Base-by-base conservation (phyloP, 352 stramenopile species). In the Phytophthora sp. region DNA sequence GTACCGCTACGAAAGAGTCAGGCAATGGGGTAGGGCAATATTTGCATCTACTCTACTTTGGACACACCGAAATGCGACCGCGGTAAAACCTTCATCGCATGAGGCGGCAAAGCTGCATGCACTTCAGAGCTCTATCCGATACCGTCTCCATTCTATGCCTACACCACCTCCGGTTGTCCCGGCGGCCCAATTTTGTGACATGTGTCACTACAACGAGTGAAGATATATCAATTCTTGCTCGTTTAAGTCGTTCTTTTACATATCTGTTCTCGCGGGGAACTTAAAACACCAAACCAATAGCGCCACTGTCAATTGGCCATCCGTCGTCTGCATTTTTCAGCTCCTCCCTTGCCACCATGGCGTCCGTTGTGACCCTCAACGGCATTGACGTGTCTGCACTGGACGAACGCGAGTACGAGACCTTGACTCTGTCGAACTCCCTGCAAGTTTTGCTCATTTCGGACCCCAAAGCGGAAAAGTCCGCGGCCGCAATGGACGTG, bases 401-500 rank as follows among this genome's bases (percentile, higher is more conserved):
- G 23, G 85, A 94, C 59, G 74, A 88, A 31, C 82, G 85, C 46
- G 38, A 58, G 39, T 94, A 94, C 69, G 69, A 84, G 62, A 74
- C 59, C 11, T 30, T 91, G 13, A 63, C 66, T 26, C 75, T 94
- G 7, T 36, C 30, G 16, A 94, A 94, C 57, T 38, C 64, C 1
- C 73, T 94, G 29, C 81, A 87, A 24, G 85, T 91, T 44, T 57
- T 92, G 46, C 51, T 99, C n/a, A 89, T 98, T 52, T 96, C 81
- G 21, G 97, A 99, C 78, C 80, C 91, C 7, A 77, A 79, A 24
- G 95, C 93, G 2, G 97, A 98, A 49, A 96, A 98, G 65, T 84
- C 91, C 7, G 93, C 96, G 7, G 95, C 93, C 11, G 91, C 93
- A 11, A 97, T 99, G 86, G 91, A 98, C 74, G 94, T 99, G 16